Evolutionary conservation across 1,284 basidiomycete genomes (phyloP).

Genomic region (Ustilago xerochloae): DNA sequence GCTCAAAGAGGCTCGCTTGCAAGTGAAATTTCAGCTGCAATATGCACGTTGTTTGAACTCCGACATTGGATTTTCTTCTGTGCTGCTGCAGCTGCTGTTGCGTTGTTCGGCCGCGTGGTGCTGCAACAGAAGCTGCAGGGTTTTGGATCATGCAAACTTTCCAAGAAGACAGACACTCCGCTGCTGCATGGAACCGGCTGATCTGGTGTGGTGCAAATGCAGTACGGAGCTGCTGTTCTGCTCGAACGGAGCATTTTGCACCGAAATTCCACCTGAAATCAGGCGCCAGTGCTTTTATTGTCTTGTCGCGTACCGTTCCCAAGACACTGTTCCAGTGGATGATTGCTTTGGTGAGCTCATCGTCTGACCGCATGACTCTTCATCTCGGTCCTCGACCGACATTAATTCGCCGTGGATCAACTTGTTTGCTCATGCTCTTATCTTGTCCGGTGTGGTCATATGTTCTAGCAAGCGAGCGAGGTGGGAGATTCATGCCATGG

Average conservation of each 20-base stretch:
- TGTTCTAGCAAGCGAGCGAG: neutral
- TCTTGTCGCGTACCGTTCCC: neutral
- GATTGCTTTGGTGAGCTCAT: neutral
- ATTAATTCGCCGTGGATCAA: no score
- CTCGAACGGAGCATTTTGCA: neutral
- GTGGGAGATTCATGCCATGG: neutral
- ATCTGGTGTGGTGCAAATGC: no score
- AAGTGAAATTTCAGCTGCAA: neutral
- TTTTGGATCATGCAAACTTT: neutral
- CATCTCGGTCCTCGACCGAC: no score
- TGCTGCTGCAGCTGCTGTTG: neutral
- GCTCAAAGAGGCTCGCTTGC: neutral
- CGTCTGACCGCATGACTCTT: neutral
- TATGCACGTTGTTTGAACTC: neutral
- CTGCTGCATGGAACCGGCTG: no score
- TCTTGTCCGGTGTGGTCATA: no score
- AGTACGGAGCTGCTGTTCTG: no score
- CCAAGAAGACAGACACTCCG: no score
- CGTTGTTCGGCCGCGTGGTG: neutral
- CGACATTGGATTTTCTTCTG: neutral
- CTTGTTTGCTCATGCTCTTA: no score
- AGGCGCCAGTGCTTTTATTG: neutral
- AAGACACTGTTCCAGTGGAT: neutral
- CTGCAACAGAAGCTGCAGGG: neutral
- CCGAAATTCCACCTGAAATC: no score